A percentile compares a stretch with the other conserved stretches of the same genome.
Evolutionary conservation across 208 protist species (phyloP).

Genomic region (Trypanosoma avium): DNA sequence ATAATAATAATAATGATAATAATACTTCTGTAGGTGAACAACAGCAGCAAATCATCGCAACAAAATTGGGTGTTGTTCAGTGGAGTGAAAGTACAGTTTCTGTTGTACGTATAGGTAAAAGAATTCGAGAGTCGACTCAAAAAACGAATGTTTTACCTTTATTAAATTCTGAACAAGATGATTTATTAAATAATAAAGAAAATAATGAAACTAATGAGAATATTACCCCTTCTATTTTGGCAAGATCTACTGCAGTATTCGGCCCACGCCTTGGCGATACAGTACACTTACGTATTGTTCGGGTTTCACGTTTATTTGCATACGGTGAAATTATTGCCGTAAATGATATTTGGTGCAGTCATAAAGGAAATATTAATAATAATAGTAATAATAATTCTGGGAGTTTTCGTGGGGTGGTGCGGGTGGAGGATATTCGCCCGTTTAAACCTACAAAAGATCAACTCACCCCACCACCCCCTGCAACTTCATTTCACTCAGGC

Average conservation of each 20-base stretch:
- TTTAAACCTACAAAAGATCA: conserved; percentile 57
- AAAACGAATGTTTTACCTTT: background rate
- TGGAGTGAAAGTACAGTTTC: conserved; percentile 63
- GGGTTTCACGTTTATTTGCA: conserved; percentile 49
- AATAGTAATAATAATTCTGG: no score
- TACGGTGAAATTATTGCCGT: conserved; percentile 78
- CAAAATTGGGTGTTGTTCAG: conserved; percentile 62
- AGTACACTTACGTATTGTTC: conserved; percentile 63
- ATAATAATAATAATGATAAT: no score
- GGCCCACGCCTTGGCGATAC: conserved; percentile 59
- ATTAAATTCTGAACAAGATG: no score
- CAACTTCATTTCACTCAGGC: conserved; percentile 49
- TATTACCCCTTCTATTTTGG: background rate
- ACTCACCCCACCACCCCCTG: conserved; percentile 48
- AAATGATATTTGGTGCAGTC: conserved; percentile 59
- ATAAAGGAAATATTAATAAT: conserved; percentile 19
- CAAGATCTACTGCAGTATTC: conserved; percentile 23
- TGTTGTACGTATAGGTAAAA: conserved; percentile 31
- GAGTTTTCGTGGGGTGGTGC: conserved; percentile 65
- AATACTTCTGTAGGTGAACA: no score
- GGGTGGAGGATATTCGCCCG: conserved; percentile 72
- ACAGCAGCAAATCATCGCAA: conserved; percentile 40
- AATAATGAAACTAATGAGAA: no score
- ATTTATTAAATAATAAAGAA: no score
- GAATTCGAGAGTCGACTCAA: background rate